Base-by-base conservation (phyloP, 805 yeast species). In the Candida ipomoeae region DNA sequence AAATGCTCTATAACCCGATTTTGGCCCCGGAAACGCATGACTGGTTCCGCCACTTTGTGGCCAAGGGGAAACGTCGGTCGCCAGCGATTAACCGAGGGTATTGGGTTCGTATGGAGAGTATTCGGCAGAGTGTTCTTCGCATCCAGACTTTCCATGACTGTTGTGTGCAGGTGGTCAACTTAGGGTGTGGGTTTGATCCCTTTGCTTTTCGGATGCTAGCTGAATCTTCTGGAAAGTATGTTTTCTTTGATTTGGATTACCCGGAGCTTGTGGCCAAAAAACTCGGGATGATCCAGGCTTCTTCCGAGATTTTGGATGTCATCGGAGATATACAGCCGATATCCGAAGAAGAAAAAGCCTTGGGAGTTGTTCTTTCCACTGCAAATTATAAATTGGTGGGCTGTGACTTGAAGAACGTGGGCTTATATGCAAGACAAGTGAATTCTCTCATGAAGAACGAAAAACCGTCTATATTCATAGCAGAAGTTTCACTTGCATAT, bases 11-110 rank as follows among this genome's bases (percentile, higher is more conserved):
- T 55, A 61, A 69, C 13, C 50, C 63, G 0, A 58, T 61, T 44
- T 62, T 68, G 36, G 59, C 70, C 56, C 63, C 75, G 21, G 61
- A 75, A 10, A 31, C 61, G 18, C 63, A 65, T 13, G 71, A 71
- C 48, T 87, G 84, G 71, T 86, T 88, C 61, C 75, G 81, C 50
- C 73, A 75, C 55, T 87, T 87, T 67, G 95, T 88, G 2, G 75
- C 77, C 32, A 82, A 81, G 52, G 75, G 81, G 1, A 81, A 81
- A 46, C 71, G 91, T 62, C 69, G 96, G 42, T 83, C 92, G 0
- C 95, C 96, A 0, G 83, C 87, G 3, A 86, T 87, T 36, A 88
- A 88, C 60, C 69, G 95, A 56, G 95, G 95, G 0, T 87, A 87
- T 65, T 87, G 94, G 91, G 70, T 85, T 10, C 71, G 96, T 51